Base-by-base conservation (phyloP, 495 filamentous ascomycete species). In the Staphylotrichum longicolle region DNA sequence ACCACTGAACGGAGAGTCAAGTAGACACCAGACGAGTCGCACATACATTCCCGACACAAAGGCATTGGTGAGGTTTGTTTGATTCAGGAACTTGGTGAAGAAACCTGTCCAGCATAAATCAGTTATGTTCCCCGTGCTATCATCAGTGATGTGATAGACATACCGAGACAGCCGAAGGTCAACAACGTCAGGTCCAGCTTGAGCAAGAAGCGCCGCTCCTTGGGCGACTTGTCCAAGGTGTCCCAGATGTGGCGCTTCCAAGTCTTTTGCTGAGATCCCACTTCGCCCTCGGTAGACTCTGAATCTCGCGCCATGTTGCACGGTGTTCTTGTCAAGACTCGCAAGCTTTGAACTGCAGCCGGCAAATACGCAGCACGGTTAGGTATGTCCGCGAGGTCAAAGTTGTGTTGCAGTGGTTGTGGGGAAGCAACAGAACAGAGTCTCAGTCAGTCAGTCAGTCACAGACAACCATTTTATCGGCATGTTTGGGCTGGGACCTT, bases 61-160 rank as follows among this genome's bases (percentile, higher is more conserved):
- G 7, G 82, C 82, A 69, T 77, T 84, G 63, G 78, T 84, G 51
- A 87, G 75, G 47, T 86, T 86, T 7, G 77, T 66, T 54, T 84
- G 83, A 58, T 87, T 83, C 3, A 86, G 74, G 40, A 82, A 78
- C 37, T 85, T 86, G 66, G 82, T 80, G 59, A 85, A 86, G 64
- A 86, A 85, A 32, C 34, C 58, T 9, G 48, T 63, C 20, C 54
- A 33, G 48, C 3, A 35, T 9, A 5, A 12, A 27, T 53, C 15
- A 45, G 42, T 11, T 5, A 15, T 5, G 42, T 15, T 41, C 39
- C 39, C 39, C 6, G 8, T 6, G 0, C 80, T 80, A 8, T 83
- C 45, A 9, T 76, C 81, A 6, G 78, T 78, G 61, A 84, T 83
- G 20, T 27, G 20, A 27, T 27, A 27, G 20, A 15, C 42, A 12